Evolutionary conservation across 2,329 filamentous ascomycete species (phyloP), one percentile per base, ranked within the genome.

Genomic region (Fonsecaea pugnacius): DNA sequence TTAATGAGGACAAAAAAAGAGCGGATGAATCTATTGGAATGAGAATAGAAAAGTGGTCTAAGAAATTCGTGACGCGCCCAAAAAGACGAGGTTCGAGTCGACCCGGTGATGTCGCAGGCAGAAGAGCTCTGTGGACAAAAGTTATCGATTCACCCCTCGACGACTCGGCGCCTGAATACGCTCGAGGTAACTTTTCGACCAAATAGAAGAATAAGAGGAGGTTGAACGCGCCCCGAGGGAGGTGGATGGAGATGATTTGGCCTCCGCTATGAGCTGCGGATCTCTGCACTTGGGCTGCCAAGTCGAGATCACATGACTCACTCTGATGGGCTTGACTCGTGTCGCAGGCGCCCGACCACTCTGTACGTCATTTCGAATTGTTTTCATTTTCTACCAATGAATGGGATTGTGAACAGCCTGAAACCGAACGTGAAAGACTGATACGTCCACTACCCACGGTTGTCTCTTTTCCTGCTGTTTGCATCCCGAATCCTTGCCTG

Each of bases 51-150:
- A 21, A 27, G 40, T 56, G 54, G 48, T 48, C 38, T 38, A 48
- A 43, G 54, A 61, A 63, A 57, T 60, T 64, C 61, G 64, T 65
- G 66, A 67, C 66, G 66, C 66, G 66, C 66, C 50, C 48, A 40
- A 18, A 48, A 18, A 56, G 60, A 53, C 7, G 51, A 53, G n/a
- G 40, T 33, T 43, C 46, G 52, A 61, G 53, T 50, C 53, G 46
- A 50, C 12, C 33, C 10, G 36, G 35, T 6, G 18, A 35, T 32
- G 46, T 21, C 40, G 32, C 56, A 66, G 64, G 58, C 64, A 61
- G 58, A 61, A 36, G 30, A 56, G 61, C 38, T 60, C 30, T 27
- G 18, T 40, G 64, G 57, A 50, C 40, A 27, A 33, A 52, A 30
- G 40, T 60, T 40, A 30, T 53, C 32, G 53, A 33, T 36, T 53